phyloP scores from a whole-genome alignment of 2,329 filamentous ascomycete species.

The Scedosporium aurantiacum region DNA sequence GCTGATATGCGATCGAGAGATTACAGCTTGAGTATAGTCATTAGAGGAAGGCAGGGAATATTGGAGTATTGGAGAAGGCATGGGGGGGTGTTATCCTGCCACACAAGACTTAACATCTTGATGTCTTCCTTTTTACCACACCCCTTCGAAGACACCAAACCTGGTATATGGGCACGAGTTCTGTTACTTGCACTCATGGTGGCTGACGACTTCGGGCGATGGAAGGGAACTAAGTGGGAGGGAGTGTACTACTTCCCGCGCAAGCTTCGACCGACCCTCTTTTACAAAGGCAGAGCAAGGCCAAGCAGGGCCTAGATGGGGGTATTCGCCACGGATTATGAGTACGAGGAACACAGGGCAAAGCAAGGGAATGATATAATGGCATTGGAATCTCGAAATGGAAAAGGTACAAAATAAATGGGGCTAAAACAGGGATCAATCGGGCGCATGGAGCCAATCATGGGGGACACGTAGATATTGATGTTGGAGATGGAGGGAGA shows the following conservation, averaged over 20 bases:
- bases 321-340: too few species aligned
- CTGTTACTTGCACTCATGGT: neutral
- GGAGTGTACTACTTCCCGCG: neutral
- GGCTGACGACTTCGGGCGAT: neutral
- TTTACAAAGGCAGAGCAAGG: too few species aligned
- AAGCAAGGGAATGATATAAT: too few species aligned
- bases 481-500: neutral
- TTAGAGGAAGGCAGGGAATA: neutral
- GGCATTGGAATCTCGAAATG: neutral
- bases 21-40: neutral
- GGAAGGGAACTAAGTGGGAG: neutral
- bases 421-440: neutral
- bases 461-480: neutral
- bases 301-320: too few species aligned
- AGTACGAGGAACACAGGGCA: too few species aligned
- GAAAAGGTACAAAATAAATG: neutral
- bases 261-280: too few species aligned
- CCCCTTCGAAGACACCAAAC: neutral
- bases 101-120: neutral
- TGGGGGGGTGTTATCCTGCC: neutral
- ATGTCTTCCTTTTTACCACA: neutral
- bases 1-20: neutral
- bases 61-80: neutral
- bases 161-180: neutral
- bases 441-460: neutral